Evolutionary conservation across 2,329 filamentous ascomycete species (phyloP).

Genomic region (Chaetomiaceae sp.): DNA sequence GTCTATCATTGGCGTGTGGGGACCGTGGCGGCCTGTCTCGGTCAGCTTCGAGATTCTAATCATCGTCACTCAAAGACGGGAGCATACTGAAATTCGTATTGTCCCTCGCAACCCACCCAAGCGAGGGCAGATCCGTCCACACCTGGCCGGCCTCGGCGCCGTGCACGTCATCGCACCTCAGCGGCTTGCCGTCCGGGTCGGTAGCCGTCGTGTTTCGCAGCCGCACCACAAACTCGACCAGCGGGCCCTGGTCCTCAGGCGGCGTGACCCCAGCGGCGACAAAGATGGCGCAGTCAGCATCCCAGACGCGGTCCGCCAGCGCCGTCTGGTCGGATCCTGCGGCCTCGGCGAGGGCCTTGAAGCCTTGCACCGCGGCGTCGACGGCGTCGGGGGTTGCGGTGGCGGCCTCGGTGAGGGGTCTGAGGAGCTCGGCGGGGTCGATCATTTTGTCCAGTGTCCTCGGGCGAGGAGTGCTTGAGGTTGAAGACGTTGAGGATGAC

Average conservation of each 20-base stretch:
- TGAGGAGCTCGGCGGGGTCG: background rate
- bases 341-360: conserved; percentile 12
- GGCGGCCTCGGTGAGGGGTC: conserved; percentile 2
- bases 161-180: conserved; percentile 21
- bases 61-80: too few relatives aligned
- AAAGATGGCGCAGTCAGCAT: conserved; percentile 25
- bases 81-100: conserved; percentile 29
- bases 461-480: too few relatives aligned
- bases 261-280: conserved; percentile 23
- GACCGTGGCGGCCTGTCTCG: conserved; percentile 18
- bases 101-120: conserved; percentile 28
- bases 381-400: background rate
- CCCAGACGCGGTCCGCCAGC: conserved; percentile 23
- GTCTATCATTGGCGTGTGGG: conserved; percentile 16
- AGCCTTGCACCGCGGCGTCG: conserved; percentile 8
- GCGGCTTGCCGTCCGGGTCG: conserved; percentile 19
- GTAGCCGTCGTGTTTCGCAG: conserved; percentile 20
- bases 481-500: background rate
- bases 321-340: background rate
- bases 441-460: conserved; percentile 1
- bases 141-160: too few relatives aligned
- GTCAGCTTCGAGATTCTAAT: too few relatives aligned
- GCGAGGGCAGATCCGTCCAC: conserved; percentile 30
- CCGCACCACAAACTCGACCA: conserved; percentile 25
- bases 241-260: conserved; percentile 19